Percentiles rank a stretch among this genome's conserved stretches.
Evolutionary conservation across 2,329 filamentous ascomycete genomes (phyloP).

Genomic region (Venturia carpophila): DNA sequence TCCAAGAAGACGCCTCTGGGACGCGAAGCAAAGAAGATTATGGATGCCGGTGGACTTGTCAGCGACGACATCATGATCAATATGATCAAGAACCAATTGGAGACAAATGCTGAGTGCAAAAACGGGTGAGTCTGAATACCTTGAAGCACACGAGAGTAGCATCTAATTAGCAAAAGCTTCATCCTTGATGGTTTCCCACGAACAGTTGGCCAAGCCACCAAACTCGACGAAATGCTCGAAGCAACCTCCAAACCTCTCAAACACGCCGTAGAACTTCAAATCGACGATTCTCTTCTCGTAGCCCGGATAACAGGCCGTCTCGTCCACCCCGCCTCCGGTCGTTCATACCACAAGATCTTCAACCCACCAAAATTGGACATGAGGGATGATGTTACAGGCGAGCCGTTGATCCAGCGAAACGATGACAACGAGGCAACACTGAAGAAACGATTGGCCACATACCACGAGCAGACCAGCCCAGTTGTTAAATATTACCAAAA

Average conservation of each 20-base stretch:
- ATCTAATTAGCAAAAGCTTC: conserved; percentile 54
- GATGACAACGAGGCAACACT: conserved; percentile 96
- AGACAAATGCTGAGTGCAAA: conserved; percentile 90
- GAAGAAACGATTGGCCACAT: conserved; percentile 88
- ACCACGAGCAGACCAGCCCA: conserved; percentile 87
- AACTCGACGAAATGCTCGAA: conserved; percentile 84
- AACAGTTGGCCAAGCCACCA: conserved; percentile 89
- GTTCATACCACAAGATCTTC: conserved; percentile 97
- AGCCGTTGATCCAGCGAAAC: conserved; percentile 90
- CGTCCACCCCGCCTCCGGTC: conserved; percentile 89
- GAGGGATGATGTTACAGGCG: conserved; percentile 95
- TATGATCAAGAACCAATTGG: conserved; percentile 98
- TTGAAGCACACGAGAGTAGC: not conserved
- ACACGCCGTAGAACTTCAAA: conserved; percentile 93
- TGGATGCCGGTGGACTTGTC: conserved; percentile 95
- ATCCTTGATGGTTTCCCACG: conserved; percentile 98
- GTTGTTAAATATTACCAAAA: conserved; percentile 96
- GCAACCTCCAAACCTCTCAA: conserved; percentile 75
- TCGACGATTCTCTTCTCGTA: conserved; percentile 88
- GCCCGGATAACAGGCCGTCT: conserved; percentile 94
- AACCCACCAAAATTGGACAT: conserved; percentile 91
- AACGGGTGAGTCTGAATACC: conserved; percentile 61
- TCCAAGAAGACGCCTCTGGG: conserved; percentile 94
- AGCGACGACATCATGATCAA: conserved; percentile 99
- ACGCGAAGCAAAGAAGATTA: conserved; percentile 98